These are phyloP conservation scores for Aspergillus indologenus DNA, from an alignment of 495 filamentous ascomycete species.

Conservation along the genomic window DNA sequence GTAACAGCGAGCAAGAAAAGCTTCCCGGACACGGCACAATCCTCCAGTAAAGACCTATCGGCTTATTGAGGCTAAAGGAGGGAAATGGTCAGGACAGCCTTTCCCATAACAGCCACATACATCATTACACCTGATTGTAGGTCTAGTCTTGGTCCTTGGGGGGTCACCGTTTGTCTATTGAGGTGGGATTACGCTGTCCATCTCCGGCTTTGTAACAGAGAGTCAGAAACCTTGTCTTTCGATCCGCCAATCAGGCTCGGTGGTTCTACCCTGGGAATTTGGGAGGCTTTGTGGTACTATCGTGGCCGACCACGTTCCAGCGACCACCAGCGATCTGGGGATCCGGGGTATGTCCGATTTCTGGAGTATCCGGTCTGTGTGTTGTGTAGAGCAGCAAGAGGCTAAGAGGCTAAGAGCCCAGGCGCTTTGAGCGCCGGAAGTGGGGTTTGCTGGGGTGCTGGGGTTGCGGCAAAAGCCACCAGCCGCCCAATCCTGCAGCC, in stretches of 20 bases:
- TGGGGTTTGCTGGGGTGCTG: too few relatives aligned
- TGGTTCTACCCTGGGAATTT: not conserved
- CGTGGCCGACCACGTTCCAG: not conserved
- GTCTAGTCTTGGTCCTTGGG: not conserved
- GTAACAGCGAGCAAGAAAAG: not conserved
- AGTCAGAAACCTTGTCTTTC: not conserved
- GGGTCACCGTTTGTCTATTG: not conserved
- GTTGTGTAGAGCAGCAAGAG: too few relatives aligned
- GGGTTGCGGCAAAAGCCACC: not conserved
- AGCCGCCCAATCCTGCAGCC: not conserved
- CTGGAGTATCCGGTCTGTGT: not conserved
- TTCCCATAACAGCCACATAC: not conserved
- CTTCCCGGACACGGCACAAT: not conserved
- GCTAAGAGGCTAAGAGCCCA: not conserved
- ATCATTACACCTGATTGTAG: not conserved
- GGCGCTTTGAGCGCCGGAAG: not conserved
- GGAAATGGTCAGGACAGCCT: not conserved
- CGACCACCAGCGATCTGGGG: not conserved
- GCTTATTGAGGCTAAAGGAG: too few relatives aligned
- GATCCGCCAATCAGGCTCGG: not conserved
- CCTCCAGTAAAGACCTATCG: too few relatives aligned
- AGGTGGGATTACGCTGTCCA: not conserved
- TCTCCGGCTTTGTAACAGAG: not conserved
- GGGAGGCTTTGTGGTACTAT: not conserved
- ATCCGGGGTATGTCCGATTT: not conserved